These are phyloP conservation scores for Skeletonema grethae DNA, from an alignment of 108 stramenopile genomes.

Conservation along the genomic window DNA sequence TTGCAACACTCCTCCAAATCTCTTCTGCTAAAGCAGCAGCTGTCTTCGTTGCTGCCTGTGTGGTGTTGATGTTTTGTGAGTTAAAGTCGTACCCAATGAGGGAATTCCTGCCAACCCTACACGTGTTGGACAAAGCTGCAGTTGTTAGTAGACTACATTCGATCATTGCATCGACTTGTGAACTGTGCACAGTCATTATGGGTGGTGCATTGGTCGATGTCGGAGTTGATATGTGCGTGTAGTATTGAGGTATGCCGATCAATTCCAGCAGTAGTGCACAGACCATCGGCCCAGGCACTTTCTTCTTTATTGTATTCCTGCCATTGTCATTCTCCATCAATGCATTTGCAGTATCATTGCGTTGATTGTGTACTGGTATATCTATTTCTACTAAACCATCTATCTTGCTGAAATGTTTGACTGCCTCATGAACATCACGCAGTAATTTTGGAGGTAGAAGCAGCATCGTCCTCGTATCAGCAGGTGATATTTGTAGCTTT, in stretches of 20 bases:
- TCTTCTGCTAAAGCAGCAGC: constrained; percentile 37
- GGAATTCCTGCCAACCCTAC: constrained; percentile 25
- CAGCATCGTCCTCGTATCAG: constrained; percentile 21
- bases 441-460: constrained; percentile 19
- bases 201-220: not conserved
- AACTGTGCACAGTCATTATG: constrained; percentile 24
- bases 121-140: constrained; percentile 27
- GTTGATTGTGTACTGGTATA: not conserved
- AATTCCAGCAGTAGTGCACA: constrained; percentile 32
- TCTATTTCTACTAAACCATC: constrained; percentile 3
- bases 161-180: constrained; percentile 36
- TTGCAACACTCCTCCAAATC: constrained; percentile 30
- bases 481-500: constrained; percentile 9
- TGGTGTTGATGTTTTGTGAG: not conserved
- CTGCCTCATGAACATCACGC: constrained; percentile 20
- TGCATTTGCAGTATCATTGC: not conserved
- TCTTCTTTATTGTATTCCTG: not conserved
- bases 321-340: not conserved
- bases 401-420: constrained; percentile 24
- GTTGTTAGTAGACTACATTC: constrained; percentile 29
- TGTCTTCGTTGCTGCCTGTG: constrained; percentile 4
- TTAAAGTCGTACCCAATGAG: constrained; percentile 38
- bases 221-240: constrained; percentile 2
- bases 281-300: constrained; percentile 28
- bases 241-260: constrained; percentile 35